Evolutionary conservation across 441 rosid genomes (phyloP).

Genomic region (Croton setiger): DNA sequence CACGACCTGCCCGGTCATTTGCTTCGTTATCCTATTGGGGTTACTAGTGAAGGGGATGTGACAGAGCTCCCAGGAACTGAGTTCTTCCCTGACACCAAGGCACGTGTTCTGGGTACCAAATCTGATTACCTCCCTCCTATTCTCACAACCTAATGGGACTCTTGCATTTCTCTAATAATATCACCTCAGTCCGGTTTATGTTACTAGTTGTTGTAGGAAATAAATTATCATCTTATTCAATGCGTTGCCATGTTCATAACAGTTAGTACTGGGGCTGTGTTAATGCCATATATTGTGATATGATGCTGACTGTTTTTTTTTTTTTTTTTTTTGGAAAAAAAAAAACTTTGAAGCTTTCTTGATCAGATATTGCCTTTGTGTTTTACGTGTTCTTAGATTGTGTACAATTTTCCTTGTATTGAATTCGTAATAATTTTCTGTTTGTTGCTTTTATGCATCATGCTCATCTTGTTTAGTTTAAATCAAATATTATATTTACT

Average conservation of each 20-base stretch:
- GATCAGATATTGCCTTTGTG: too few species aligned
- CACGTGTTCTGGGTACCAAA: slow-evolving; percentile 73
- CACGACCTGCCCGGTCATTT: slow-evolving; percentile 91
- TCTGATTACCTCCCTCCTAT: slow-evolving; percentile 94
- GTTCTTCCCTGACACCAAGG: slow-evolving; percentile 93
- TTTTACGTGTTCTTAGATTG: too few species aligned
- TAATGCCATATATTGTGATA: slow-evolving; percentile 18
- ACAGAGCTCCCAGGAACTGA: slow-evolving; percentile 67
- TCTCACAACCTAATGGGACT: slow-evolving; percentile 63
- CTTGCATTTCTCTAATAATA: slow-evolving; percentile 12
- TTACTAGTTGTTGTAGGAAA: slow-evolving; percentile 18
- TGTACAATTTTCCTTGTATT: not conserved
- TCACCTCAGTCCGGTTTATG: slow-evolving; percentile 7
- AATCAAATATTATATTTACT: too few species aligned
- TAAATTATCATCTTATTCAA: slow-evolving; percentile 19
- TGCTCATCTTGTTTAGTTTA: too few species aligned
- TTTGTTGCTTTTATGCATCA: too few species aligned
- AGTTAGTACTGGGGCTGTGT: slow-evolving; percentile 9
- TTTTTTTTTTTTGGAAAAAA: too few species aligned
- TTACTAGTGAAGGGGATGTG: slow-evolving; percentile 62
- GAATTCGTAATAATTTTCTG: too few species aligned
- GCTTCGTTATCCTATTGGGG: slow-evolving; percentile 84
- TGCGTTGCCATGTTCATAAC: slow-evolving; percentile 15
- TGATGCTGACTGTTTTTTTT: slow-evolving; percentile 8
- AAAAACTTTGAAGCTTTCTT: slow-evolving; percentile 3